These are phyloP conservation scores for Metarhizium brunneum DNA, from an alignment of 2,329 filamentous ascomycete genomes.

Conservation along the genomic window DNA sequence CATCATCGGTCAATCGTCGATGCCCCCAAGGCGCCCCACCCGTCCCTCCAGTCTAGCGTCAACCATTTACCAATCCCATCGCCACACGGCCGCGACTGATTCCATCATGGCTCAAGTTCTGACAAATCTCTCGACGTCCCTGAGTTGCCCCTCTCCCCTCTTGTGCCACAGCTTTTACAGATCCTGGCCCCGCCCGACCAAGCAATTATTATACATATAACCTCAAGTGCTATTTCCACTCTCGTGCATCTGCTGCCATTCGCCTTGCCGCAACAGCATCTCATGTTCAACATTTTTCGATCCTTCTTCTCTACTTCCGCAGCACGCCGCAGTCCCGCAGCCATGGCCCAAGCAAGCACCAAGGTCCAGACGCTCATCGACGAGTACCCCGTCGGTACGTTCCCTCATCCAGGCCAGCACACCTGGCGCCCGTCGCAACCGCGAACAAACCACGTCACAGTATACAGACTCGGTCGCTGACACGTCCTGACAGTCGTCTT, in stretches of 20 bases:
- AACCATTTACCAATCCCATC: not conserved
- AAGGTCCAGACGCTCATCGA: conserved; percentile 84
- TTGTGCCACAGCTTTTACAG: not conserved
- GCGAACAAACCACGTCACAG: too few species aligned
- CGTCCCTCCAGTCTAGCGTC: not conserved
- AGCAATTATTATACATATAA: not conserved
- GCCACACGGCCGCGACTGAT: not conserved
- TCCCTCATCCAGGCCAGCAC: not conserved
- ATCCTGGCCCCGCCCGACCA: not conserved
- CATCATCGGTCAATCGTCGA: not conserved
- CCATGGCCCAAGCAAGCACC: conserved; percentile 73
- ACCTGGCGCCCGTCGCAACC: not conserved
- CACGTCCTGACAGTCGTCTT: conserved; percentile 60
- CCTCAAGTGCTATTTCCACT: not conserved
- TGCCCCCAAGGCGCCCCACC: not conserved
- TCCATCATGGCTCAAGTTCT: not conserved
- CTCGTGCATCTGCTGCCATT: not conserved
- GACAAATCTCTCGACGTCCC: not conserved
- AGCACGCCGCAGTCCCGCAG: conserved; percentile 42
- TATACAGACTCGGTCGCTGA: not conserved
- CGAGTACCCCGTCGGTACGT: conserved; percentile 73
- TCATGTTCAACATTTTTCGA: conserved; percentile 56
- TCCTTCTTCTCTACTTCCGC: conserved; percentile 58
- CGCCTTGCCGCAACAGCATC: not conserved
- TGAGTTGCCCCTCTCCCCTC: not conserved